phyloP scores from a whole-genome alignment of 306 rosid genomes.

The Quercus gilva region DNA sequence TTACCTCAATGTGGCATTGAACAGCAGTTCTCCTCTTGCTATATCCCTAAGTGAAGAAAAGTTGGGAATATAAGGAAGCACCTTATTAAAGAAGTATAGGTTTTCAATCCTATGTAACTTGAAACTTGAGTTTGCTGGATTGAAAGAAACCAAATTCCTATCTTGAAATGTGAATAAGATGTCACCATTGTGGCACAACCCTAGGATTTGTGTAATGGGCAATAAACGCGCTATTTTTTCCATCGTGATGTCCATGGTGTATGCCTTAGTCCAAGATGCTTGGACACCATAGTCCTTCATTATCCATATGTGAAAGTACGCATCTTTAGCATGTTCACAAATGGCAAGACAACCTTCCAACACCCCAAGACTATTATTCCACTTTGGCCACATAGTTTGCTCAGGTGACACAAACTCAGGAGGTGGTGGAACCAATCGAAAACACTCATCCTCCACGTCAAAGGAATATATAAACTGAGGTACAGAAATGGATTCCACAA shows the following conservation, averaged over 20 bases:
- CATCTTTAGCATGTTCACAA: neutral
- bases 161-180: neutral
- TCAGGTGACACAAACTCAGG: neutral
- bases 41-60: neutral
- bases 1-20: neutral
- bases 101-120: neutral
- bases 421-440: neutral
- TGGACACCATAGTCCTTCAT: neutral
- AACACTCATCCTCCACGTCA: neutral
- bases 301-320: neutral
- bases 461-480: neutral
- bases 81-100: neutral
- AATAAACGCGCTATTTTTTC: too few relatives aligned
- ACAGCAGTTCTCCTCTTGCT: neutral
- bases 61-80: neutral
- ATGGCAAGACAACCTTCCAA: neutral
- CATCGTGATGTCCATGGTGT: too few relatives aligned
- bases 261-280: neutral
- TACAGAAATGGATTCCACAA: neutral
- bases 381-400: too few relatives aligned
- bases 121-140: neutral
- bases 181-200: neutral
- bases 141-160: neutral
- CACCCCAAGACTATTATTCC: neutral
- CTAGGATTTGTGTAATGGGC: neutral